phyloP scores from a whole-genome alignment of 2,329 filamentous ascomycete species.

The Triangularia setosa region DNA sequence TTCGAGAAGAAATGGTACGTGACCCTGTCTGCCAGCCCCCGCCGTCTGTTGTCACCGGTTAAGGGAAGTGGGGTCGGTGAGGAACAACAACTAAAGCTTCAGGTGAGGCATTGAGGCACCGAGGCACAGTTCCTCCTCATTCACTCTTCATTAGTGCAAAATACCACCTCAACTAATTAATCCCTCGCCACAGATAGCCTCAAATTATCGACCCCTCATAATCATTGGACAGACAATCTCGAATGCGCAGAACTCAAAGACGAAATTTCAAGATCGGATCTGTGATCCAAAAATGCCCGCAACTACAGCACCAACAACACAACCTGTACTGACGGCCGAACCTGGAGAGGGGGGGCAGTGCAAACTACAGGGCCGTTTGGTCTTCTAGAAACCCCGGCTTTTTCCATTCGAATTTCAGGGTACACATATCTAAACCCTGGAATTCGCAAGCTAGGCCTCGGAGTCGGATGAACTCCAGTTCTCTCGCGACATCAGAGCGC shows the following conservation, averaged over 20 bases:
- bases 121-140: not conserved
- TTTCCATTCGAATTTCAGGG: not conserved
- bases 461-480: no score
- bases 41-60: not conserved
- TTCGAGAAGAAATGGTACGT: not conserved
- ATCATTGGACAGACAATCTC: not conserved
- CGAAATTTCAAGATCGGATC: not conserved
- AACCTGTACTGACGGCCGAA: not conserved
- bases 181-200: not conserved
- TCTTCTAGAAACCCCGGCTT: not conserved
- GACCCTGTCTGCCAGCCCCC: not conserved
- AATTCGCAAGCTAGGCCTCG: not conserved
- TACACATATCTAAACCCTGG: not conserved
- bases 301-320: not conserved
- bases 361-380: not conserved
- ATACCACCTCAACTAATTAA: not conserved
- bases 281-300: not conserved
- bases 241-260: not conserved
- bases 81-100: not conserved
- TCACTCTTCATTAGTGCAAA: not conserved
- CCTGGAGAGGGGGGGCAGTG: not conserved
- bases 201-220: not conserved
- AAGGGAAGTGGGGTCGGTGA: not conserved
- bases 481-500: not conserved
- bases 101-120: not conserved